phyloP scores from a whole-genome alignment of 495 filamentous ascomycete genomes.

The Penicilliopsis zonata region DNA sequence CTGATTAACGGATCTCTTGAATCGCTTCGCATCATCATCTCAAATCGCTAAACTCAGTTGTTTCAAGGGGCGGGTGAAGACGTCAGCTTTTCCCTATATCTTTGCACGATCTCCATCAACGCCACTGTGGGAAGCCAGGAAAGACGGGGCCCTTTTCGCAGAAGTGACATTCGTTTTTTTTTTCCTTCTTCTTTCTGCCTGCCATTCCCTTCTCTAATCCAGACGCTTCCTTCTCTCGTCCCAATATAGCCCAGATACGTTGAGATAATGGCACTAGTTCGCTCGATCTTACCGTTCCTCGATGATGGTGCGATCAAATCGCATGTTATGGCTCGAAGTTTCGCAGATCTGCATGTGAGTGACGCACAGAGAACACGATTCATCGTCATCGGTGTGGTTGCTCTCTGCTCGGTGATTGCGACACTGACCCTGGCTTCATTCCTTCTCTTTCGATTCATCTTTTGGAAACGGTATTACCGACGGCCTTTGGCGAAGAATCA shows the following conservation, averaged over 20 bases:
- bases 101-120: no score
- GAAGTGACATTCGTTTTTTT: background rate
- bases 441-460: slow-evolving; percentile 44
- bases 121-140: no score
- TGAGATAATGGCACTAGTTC: no score
- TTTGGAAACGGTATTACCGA: slow-evolving; percentile 40
- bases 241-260: no score
- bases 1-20: no score
- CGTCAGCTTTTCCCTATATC: no score
- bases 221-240: no score
- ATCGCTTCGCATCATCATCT: no score
- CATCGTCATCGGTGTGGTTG: slow-evolving; percentile 43
- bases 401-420: slow-evolving; percentile 43
- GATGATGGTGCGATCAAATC: background rate
- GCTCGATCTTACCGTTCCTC: background rate
- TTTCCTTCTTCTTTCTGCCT: background rate
- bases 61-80: no score
- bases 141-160: no score
- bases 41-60: no score
- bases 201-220: background rate
- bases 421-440: slow-evolving; percentile 38
- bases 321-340: background rate
- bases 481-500: slow-evolving; percentile 42
- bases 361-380: slow-evolving; percentile 18
- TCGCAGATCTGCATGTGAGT: background rate